Percentiles rank a stretch among this genome's conserved stretches.
Evolutionary conservation across 306 rosid species (phyloP).

Genomic region (apple (Malus domestica)): ASM211411v1 NC_041800.1:32612733-32613232

Average conservation of each 20-base stretch:
- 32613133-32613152: conserved; percentile 10
- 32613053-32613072: conserved; percentile 83
- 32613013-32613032: conserved; percentile 75
- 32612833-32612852: conserved; percentile 66
- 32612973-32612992: conserved; percentile 63
- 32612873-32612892: conserved; percentile 53
- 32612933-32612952: conserved; percentile 43
- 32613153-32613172: conserved; percentile 11
- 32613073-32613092: background rate
- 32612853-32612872: conserved; percentile 77
- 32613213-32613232: conserved; percentile 77
- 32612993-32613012: conserved; percentile 68
- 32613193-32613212: conserved; percentile 93
- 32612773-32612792: conserved; percentile 68
- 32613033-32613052: conserved; percentile 71
- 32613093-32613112: background rate
- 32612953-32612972: conserved; percentile 73
- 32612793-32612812: conserved; percentile 61
- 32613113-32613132: background rate
- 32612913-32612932: conserved; percentile 95
- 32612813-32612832: conserved; percentile 76
- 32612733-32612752: conserved; percentile 40
- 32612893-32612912: conserved; percentile 85
- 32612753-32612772: conserved; percentile 61
- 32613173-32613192: conserved; percentile 98